Conservation (phyloP, 768 basidiomycete species). For the Russula ochroleuca region DNA sequence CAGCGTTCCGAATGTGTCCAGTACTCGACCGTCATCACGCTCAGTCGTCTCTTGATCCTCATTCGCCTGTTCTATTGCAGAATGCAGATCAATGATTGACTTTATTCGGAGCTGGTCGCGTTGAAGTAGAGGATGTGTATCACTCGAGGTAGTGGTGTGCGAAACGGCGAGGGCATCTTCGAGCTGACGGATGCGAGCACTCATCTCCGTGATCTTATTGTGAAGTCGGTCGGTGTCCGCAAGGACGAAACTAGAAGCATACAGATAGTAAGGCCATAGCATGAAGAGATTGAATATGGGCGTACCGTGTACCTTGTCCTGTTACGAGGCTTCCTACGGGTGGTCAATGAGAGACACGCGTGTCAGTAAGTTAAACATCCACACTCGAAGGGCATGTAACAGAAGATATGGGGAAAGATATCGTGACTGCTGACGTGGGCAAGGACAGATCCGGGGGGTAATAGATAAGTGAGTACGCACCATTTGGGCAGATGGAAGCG, state of each 20-base stretch:
- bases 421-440: neutral
- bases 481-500: slow-evolving; percentile 74
- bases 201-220: slow-evolving; percentile 62
- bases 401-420: neutral
- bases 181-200: slow-evolving; percentile 64
- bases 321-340: slow-evolving; percentile 57
- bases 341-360: neutral
- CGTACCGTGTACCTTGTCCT: slow-evolving; percentile 72
- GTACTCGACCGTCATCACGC: slow-evolving; percentile 43
- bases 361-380: neutral
- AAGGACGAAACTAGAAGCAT: slow-evolving; percentile 52
- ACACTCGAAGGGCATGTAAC: too few species aligned
- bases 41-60: slow-evolving; percentile 31
- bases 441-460: neutral
- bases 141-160: slow-evolving; percentile 44
- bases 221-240: slow-evolving; percentile 69
- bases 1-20: slow-evolving; percentile 66
- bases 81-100: slow-evolving; percentile 63
- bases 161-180: slow-evolving; percentile 61
- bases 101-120: slow-evolving; percentile 62
- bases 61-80: slow-evolving; percentile 46
- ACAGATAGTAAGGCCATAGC: neutral
- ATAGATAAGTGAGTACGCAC: slow-evolving; percentile 24
- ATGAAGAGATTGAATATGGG: slow-evolving; percentile 10
- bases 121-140: slow-evolving; percentile 55